Evolutionary conservation across 495 filamentous ascomycete species (phyloP), one percentile per base, ranked within the genome.

Genomic region (Tetracladium setigerum): DNA sequence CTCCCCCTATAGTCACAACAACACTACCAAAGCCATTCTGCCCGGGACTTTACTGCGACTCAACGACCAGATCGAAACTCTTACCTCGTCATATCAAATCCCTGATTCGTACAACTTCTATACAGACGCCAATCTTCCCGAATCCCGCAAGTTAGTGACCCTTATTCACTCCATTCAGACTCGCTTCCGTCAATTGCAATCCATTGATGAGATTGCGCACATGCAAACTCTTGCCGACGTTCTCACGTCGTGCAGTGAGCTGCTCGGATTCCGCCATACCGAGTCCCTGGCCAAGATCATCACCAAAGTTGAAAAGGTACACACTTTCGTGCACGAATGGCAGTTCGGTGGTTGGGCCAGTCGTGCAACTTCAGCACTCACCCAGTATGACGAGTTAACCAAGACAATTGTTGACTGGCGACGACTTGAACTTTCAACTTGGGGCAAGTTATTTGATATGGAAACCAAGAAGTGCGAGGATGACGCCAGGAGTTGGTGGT

Each of bases 401-500:
- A 71, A 72, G 38, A 67, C 84, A 38, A 83, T 90, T 41, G 79
- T 96, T 38, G 74, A 71, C 54, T 99, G 94, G 94, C 78, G 94
- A 24, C 81, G 87, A 31, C 71, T 97, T 22, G 94, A 99, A 54
- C 68, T 99, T 19, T 81, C 84, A 1, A 94, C 89, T 4, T 99
- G 94, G 94, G 82, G 86, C 15, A 82, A 79, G 32, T 64, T 99
- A n/a, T 77, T 99, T 40, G 87, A 95, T 54, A 74, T 84, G 49
- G 92, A 99, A 62, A 73, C 81, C 12, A 76, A 79, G 52, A 85
- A 82, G 53, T 86, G 79, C 49, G 67, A 80, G 9, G 73, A 84
- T 27, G 82, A 87, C 56, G 89, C 91, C 9, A 79, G 78, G 50
- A 81, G 83, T 10, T 99, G 92, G 91, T 99, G 90, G 87, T 99